Conservation (phyloP, 1,139 yeast genomes). For the Candida dubliniensis region DNA sequence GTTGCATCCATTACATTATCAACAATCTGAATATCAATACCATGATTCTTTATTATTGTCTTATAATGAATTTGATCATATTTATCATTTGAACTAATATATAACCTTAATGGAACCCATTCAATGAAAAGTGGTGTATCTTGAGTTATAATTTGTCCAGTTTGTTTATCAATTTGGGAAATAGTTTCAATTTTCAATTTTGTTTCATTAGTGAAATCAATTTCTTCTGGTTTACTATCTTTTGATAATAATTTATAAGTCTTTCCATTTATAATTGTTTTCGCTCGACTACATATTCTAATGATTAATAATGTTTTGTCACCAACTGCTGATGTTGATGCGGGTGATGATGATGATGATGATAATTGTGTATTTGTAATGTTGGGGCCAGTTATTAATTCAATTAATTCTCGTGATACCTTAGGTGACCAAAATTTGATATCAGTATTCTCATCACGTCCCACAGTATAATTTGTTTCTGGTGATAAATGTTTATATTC, state of each 20-base stretch:
- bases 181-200: conserved; percentile 21
- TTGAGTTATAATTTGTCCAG: not conserved
- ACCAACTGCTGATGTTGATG: not conserved
- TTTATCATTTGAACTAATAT: not conserved
- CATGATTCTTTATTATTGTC: not conserved
- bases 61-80: not conserved
- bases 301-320: conserved; percentile 22
- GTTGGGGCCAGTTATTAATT: conserved; percentile 15
- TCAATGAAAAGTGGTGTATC: conserved; percentile 18
- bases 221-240: conserved; percentile 16
- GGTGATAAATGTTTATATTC: conserved; percentile 18
- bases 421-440: conserved; percentile 15
- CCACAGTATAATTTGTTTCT: conserved; percentile 25
- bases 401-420: conserved; percentile 35
- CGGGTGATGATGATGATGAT: too few species aligned
- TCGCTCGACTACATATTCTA: conserved; percentile 31
- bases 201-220: conserved; percentile 18
- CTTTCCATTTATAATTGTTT: conserved; percentile 30
- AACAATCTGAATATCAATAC: conserved; percentile 26
- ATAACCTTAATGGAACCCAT: conserved; percentile 28
- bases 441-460: conserved; percentile 30
- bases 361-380: conserved; percentile 5
- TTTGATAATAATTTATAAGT: conserved; percentile 23
- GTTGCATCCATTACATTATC: conserved; percentile 23
- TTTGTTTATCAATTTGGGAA: not conserved